These are phyloP conservation scores for Ophiostoma tasmaniense DNA, from an alignment of 2,329 filamentous ascomycete genomes.

Conservation along the genomic window DNA sequence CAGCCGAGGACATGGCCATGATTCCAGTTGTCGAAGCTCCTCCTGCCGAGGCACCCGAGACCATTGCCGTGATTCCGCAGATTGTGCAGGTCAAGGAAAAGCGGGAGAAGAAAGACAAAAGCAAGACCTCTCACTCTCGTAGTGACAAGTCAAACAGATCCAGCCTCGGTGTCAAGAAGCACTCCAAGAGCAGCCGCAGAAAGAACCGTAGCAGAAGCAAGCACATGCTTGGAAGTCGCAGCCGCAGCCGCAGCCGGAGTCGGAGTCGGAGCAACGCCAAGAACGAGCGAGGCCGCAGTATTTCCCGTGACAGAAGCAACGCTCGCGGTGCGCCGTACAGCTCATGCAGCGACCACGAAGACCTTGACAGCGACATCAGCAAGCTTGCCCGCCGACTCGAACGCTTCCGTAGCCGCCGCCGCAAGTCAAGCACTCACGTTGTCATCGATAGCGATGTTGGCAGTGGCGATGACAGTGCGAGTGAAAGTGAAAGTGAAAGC, in stretches of 20 bases:
- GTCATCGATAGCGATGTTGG: neutral
- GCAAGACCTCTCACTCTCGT: neutral
- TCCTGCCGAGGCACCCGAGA: neutral
- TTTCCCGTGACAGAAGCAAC: neutral
- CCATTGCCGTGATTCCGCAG: neutral
- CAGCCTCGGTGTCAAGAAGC: neutral
- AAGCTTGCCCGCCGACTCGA: conserved; percentile 10
- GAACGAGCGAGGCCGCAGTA: neutral
- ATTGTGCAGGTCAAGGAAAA: too few relatives aligned
- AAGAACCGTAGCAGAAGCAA: neutral
- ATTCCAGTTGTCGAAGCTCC: neutral
- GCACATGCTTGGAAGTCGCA: neutral
- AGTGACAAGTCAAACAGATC: neutral
- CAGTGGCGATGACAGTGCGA: neutral
- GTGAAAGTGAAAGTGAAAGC: neutral
- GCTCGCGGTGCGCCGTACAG: neutral
- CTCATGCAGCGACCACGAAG: neutral
- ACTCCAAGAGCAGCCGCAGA: neutral
- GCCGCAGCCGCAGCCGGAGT: neutral
- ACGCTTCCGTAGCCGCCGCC: neutral
- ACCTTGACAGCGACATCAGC: conserved; percentile 4
- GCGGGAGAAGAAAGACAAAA: neutral
- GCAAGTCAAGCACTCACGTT: conserved; percentile 3
- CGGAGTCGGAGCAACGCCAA: neutral
- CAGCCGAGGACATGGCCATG: conserved; percentile 6